A percentile compares a stretch with the other conserved stretches of the same genome.
These are phyloP conservation scores for Paramecium octaurelia DNA, from an alignment of 73 alveolate species.

Conservation along the genomic window DNA sequence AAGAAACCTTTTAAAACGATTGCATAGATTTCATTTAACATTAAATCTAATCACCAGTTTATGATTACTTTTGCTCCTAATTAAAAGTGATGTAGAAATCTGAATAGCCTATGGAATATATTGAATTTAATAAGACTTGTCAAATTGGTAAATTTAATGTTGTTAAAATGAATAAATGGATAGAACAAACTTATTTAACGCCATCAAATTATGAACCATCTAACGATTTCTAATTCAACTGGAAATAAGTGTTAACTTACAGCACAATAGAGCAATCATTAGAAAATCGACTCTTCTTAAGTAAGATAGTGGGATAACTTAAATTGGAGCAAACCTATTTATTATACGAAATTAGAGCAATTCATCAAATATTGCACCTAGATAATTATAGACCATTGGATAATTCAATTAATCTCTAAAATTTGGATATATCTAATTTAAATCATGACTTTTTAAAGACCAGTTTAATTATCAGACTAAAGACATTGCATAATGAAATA, in stretches of 20 bases:
- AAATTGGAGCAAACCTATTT: not conserved
- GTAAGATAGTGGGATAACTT: not conserved
- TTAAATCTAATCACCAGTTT: not conserved
- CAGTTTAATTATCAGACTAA: not conserved
- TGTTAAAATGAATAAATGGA: not conserved
- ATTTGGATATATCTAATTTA: not conserved
- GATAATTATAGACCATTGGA: not conserved
- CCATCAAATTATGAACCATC: not conserved
- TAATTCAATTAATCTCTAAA: not conserved
- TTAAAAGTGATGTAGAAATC: not conserved
- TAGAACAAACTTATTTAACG: not conserved
- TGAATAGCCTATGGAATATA: not conserved
- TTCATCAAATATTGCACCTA: not conserved
- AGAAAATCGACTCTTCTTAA: not conserved
- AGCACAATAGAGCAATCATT: not conserved
- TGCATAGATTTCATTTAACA: not conserved
- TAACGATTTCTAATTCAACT: not conserved
- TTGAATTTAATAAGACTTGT: not conserved
- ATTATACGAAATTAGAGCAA: not conserved
- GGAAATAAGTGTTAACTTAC: not conserved
- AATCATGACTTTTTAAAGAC: not conserved
- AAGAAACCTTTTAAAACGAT: not conserved
- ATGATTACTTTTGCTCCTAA: not conserved
- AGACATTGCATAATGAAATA: not conserved
- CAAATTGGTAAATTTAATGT: not conserved